Conservation (phyloP, 2,329 filamentous ascomycete genomes). For the Monosporascus sp. region DNA sequence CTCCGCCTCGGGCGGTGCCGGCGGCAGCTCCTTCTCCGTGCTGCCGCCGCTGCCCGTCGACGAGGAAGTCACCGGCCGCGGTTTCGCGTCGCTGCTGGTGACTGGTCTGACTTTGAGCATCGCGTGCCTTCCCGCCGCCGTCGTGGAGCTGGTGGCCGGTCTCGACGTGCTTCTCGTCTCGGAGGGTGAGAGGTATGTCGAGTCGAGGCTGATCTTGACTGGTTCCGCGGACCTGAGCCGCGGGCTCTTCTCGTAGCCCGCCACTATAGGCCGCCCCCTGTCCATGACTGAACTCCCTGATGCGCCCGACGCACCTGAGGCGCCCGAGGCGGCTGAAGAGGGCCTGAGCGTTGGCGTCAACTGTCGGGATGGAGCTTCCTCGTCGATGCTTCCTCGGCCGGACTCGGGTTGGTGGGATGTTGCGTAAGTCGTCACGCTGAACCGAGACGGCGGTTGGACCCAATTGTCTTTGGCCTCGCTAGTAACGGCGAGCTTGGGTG, state of each 20-base stretch:
- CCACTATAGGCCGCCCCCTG: slow-evolving; percentile 30
- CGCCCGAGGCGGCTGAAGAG: not conserved
- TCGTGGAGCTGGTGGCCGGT: no score
- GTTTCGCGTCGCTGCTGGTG: no score
- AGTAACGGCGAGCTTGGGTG: slow-evolving; percentile 13
- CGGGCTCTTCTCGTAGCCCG: slow-evolving; percentile 19
- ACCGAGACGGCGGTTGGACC: slow-evolving; percentile 52
- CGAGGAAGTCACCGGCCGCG: not conserved
- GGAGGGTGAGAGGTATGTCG: slow-evolving; percentile 14
- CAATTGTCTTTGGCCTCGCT: slow-evolving; percentile 29
- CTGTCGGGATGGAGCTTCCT: slow-evolving; percentile 31
- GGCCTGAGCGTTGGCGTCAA: not conserved
- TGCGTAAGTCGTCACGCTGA: slow-evolving; percentile 58
- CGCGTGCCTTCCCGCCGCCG: no score
- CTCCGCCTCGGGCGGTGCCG: slow-evolving; percentile 51
- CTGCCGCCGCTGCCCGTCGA: slow-evolving; percentile 5
- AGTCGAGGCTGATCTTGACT: slow-evolving; percentile 25
- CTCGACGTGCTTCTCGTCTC: not conserved
- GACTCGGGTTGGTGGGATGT: slow-evolving; percentile 42
- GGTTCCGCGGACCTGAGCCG: slow-evolving; percentile 15
- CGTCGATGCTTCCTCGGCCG: slow-evolving; percentile 31
- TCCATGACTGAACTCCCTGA: slow-evolving; percentile 31
- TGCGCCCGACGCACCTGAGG: not conserved
- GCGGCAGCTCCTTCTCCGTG: slow-evolving; percentile 54
- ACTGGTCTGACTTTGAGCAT: no score